A percentile compares a stretch with the other conserved stretches of the same genome.
Evolutionary conservation across 2,329 filamentous ascomycete species (phyloP).

Genomic region (Trichoderma citrinoviride): DNA sequence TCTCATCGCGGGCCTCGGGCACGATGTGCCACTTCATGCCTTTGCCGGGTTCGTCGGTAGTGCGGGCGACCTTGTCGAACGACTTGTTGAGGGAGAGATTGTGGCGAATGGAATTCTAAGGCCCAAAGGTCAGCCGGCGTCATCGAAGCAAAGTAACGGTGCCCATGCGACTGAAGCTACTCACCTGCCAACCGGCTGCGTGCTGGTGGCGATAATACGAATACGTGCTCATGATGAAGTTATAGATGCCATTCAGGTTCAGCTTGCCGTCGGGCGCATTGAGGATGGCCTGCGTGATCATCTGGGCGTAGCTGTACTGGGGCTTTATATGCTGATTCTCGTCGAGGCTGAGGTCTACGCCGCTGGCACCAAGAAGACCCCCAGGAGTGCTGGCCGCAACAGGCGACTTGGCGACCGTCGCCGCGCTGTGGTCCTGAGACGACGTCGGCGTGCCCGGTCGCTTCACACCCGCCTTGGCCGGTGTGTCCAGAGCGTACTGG

Average conservation of each 20-base stretch:
- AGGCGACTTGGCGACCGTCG: slow-evolving; percentile 33
- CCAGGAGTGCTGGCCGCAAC: slow-evolving; percentile 37
- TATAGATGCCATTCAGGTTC: slow-evolving; percentile 89
- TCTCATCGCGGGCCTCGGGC: slow-evolving; percentile 79
- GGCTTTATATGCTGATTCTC: slow-evolving; percentile 89
- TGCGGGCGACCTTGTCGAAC: slow-evolving; percentile 88
- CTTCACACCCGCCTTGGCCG: slow-evolving; percentile 59
- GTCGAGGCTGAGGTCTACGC: slow-evolving; percentile 77
- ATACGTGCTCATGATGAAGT: slow-evolving; percentile 86
- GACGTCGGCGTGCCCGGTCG: slow-evolving; percentile 61
- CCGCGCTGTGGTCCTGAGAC: slow-evolving; percentile 32
- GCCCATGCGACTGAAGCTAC: slow-evolving; percentile 31
- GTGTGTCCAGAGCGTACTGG: slow-evolving; percentile 52
- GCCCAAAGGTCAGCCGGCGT: neutral
- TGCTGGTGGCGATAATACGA: slow-evolving; percentile 85
- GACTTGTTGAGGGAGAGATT: slow-evolving; percentile 93
- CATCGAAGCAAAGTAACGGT: neutral
- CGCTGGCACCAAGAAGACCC: slow-evolving; percentile 43
- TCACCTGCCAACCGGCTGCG: slow-evolving; percentile 82
- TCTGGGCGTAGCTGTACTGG: slow-evolving; percentile 90
- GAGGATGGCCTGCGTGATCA: slow-evolving; percentile 95
- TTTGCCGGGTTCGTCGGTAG: slow-evolving; percentile 93
- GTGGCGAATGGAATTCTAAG: slow-evolving; percentile 89
- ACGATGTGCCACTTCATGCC: slow-evolving; percentile 99
- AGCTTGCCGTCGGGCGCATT: slow-evolving; percentile 83